Base-by-base conservation (phyloP, 345 rosid species). In the Citrus australasica region DNA sequence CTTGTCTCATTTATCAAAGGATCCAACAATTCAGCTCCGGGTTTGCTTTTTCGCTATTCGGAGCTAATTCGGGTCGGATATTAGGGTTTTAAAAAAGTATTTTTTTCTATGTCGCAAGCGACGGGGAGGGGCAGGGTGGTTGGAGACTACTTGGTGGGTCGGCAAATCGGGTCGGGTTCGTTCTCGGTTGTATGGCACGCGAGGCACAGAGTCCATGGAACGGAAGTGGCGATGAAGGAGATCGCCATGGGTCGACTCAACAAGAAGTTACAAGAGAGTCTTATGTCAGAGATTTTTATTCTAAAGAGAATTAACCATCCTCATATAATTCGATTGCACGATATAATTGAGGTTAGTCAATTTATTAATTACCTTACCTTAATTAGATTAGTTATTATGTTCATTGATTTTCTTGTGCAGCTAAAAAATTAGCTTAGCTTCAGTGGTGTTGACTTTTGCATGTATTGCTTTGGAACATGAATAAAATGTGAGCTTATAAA, bases 101-200 rank as follows among this genome's bases (percentile, higher is more conserved):
- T 48, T 51, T 59, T n/a, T 71, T 76, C 66, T 35, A 94, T 94
- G 99, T 89, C 99, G 69, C 97, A 88, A 75, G 73, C 87, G 77
- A 46, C 87, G 69, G 93, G 86, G 78, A 83, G 89, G 73, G 89
- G 90, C 37, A 88, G 98, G 77, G 84, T 94, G 32, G 90, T 96
- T n/a, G 99, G 99, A 9, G 95, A 96, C 82, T 96, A 96, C 80
- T 71, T 84, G 79, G 90, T 93, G 28, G 93, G 98, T 37, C 80
- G 86, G 48, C 88, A 92, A 86, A 92, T 96, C 85, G 99, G 99
- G 74, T 97, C 95, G 70, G 98, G 99, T 83, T 97, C 99, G 30
- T 97, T 94, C 90, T 97, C 99, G 3, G 90, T 88, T n/a, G 98
- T 97, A 11, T 97, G 94, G 91, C 97, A 90, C 40, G 99, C 94